Base-by-base conservation (phyloP, 129 eudicot genomes). In the Tanacetum coccineum region DNA sequence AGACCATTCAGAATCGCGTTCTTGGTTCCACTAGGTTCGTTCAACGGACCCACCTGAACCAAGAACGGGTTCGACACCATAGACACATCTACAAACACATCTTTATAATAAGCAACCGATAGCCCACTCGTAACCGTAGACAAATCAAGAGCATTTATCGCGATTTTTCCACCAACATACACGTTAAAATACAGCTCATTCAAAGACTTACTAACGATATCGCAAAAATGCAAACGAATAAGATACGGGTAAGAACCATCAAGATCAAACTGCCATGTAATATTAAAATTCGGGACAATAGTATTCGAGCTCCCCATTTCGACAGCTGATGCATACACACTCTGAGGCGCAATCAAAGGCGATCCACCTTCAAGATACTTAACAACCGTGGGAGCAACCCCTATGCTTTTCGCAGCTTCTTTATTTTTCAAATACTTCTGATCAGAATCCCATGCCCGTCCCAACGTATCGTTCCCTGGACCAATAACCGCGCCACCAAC, bases 181-280 rank as follows among this genome's bases (percentile, higher is more conserved):
- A 93, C 95, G 20, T 92, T 88, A 40, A 93, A 93, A 70, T 93
- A 93, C 18, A 88, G 77, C 11, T 86, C 92, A 39, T 86, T 84
- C 9, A 74, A 12, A 1, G 91, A 64, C 55, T 86, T 88, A 82
- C 98, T 93, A 6, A 93, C 87, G 3, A 93, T 88, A n/a, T 93
- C 98, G 12, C 89, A 82, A 49, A 93, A 93, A 78, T 93, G 98
- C 14, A 93, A 75, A 42, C 96, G 91, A 15, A 93, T 60, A 6
- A 93, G 80, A 59, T 93, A 79, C 9, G 84, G 40, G 52, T 64
- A 86, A 0, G 89, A 50, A 1, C 59, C 46, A 64, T 86, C 96
- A 9, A 93, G 68, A 9, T 80, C 84, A n/a, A 93, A 71, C 21
- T 59, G 76, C 98, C 98, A 93, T 3, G 95, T 83, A 0, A 93